Conservation (phyloP, 495 filamentous ascomycete species). For the Parathielavia appendiculata region DNA sequence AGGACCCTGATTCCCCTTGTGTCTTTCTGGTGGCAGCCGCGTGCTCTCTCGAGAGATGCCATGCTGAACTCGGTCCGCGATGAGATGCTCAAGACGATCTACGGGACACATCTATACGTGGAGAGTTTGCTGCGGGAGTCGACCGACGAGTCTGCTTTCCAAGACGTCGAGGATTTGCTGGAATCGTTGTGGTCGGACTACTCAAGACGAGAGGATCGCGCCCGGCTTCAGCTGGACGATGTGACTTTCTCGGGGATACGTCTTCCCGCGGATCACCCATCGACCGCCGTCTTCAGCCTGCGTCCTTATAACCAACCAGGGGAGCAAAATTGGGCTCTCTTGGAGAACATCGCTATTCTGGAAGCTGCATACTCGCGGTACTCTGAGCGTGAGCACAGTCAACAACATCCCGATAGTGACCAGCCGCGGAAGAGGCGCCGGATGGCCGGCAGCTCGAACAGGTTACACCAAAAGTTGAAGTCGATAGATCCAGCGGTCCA, state of each 20-base stretch:
- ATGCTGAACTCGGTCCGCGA: constrained; percentile 55
- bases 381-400: constrained; percentile 24
- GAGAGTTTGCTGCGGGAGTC: constrained; percentile 35
- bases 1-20: constrained; percentile 64
- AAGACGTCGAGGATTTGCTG: constrained; percentile 48
- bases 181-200: constrained; percentile 69
- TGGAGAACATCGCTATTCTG: constrained; percentile 48
- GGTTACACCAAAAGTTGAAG: constrained; percentile 57
- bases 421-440: constrained; percentile 61
- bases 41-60: constrained; percentile 64
- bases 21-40: constrained; percentile 63
- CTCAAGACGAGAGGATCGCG: constrained; percentile 60
- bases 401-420: constrained; percentile 30
- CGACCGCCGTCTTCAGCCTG: constrained; percentile 43
- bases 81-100: constrained; percentile 63
- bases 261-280: constrained; percentile 32
- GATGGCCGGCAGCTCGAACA: constrained; percentile 51
- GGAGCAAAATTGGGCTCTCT: constrained; percentile 51
- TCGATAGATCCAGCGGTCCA: constrained; percentile 51
- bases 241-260: constrained; percentile 49
- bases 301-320: constrained; percentile 41
- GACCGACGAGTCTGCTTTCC: constrained; percentile 28
- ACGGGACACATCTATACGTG: constrained; percentile 58
- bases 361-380: constrained; percentile 40
- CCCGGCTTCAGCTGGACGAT: constrained; percentile 73